Evolutionary conservation across 1,139 yeast species (phyloP).

Genomic region (Pichia sp.): DNA sequence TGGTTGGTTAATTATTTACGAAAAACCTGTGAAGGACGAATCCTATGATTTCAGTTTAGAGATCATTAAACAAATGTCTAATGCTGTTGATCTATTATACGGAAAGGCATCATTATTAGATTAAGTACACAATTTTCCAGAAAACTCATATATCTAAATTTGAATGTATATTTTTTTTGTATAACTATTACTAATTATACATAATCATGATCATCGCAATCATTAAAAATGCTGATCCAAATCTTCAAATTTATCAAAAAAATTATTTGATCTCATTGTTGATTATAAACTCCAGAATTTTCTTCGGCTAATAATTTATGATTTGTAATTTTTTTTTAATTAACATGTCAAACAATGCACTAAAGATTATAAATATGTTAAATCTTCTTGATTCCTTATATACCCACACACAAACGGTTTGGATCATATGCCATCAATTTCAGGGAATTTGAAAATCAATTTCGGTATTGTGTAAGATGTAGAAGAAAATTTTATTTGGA

Average conservation of each 20-base stretch:
- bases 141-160: too few species aligned
- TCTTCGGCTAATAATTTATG: constrained; percentile 43
- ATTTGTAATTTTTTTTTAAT: constrained; percentile 32
- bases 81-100: constrained; percentile 83
- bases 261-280: constrained; percentile 59
- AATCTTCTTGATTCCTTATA: constrained; percentile 49
- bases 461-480: constrained; percentile 24
- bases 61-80: constrained; percentile 79
- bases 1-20: constrained; percentile 92
- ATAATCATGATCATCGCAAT: constrained; percentile 33
- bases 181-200: constrained; percentile 10
- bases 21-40: constrained; percentile 83
- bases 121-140: constrained; percentile 5
- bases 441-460: constrained; percentile 19
- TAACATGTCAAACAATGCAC: constrained; percentile 42
- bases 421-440: constrained; percentile 8
- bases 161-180: background rate
- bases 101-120: constrained; percentile 72
- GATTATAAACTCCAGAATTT: constrained; percentile 38
- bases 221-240: constrained; percentile 32
- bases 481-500: constrained; percentile 13
- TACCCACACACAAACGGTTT: constrained; percentile 20
- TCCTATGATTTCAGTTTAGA: constrained; percentile 86
- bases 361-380: constrained; percentile 68
- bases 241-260: constrained; percentile 47